Conservation (phyloP, 495 filamentous ascomycete genomes). For the Podospora fimiseda region DNA sequence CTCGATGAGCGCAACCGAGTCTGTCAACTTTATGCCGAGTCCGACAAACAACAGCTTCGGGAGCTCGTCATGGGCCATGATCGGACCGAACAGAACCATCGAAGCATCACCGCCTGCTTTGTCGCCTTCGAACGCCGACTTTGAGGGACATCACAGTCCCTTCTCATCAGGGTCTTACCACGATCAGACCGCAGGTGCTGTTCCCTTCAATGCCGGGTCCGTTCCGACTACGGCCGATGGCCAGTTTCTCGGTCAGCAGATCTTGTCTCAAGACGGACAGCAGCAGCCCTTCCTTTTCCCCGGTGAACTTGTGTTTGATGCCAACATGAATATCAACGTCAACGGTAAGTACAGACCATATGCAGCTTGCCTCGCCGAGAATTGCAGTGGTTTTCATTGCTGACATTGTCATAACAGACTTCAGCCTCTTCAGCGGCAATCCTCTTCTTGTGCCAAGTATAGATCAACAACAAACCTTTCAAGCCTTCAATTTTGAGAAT, state of each 20-base stretch:
- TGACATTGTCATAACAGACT: conserved; percentile 7
- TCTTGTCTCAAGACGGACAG: neutral
- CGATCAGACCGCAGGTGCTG: conserved; percentile 14
- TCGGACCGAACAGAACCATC: conserved; percentile 21
- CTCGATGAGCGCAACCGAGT: conserved; percentile 19
- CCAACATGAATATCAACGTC: neutral
- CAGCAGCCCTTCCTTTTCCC: neutral
- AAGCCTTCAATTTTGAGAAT: conserved; percentile 25
- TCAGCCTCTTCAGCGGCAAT: conserved; percentile 9
- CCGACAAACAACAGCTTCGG: conserved; percentile 36
- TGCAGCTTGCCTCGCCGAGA: too few relatives aligned
- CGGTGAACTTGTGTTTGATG: neutral
- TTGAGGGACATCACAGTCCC: conserved; percentile 9
- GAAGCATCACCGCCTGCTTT: conserved; percentile 22
- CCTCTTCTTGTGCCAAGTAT: conserved; percentile 6
- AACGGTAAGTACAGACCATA: conserved; percentile 3
- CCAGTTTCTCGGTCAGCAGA: neutral
- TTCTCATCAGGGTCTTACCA: conserved; percentile 18
- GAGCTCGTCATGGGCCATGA: conserved; percentile 36
- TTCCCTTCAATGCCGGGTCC: too few relatives aligned
- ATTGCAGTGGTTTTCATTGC: too few relatives aligned
- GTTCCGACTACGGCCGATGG: conserved; percentile 16
- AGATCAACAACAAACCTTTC: conserved; percentile 17
- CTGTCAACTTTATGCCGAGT: conserved; percentile 34
- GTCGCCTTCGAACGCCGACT: conserved; percentile 21